A percentile compares a stretch with the other conserved stretches of the same genome.
Conservation (phyloP, 1,284 basidiomycete genomes). For the Ustilago curta region DNA sequence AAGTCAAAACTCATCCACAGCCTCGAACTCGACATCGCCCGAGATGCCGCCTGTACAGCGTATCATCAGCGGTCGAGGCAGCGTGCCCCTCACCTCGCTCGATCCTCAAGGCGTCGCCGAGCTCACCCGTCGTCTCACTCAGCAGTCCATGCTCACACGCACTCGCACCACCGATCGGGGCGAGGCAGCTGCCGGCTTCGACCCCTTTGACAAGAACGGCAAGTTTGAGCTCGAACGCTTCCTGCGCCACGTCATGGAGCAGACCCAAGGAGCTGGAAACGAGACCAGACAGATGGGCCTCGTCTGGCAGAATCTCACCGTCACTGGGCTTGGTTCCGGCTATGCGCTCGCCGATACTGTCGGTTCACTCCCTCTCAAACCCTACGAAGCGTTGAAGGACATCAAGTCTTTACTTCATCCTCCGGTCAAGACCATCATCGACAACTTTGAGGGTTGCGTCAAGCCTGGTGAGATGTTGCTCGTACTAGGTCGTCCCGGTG, state of each 20-base stretch:
- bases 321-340: conserved; percentile 58
- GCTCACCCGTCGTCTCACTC: conserved; percentile 47
- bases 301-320: conserved; percentile 54
- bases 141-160: conserved; percentile 27
- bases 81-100: conserved; percentile 33
- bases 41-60: conserved; percentile 19
- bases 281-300: conserved; percentile 55
- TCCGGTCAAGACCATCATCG: conserved; percentile 57
- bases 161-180: conserved; percentile 27
- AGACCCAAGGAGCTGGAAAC: conserved; percentile 58
- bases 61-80: conserved; percentile 25
- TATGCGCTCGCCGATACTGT: conserved; percentile 47
- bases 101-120: conserved; percentile 50
- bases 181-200: conserved; percentile 20
- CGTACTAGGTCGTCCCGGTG: conserved; percentile 63
- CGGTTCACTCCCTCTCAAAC: conserved; percentile 47
- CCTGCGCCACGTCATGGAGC: conserved; percentile 59
- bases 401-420: conserved; percentile 40
- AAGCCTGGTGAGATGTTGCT: conserved; percentile 66
- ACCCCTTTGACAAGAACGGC: conserved; percentile 63
- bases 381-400: conserved; percentile 32
- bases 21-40: conserved; percentile 14
- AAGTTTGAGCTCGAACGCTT: conserved; percentile 69
- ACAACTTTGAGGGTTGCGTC: conserved; percentile 57
- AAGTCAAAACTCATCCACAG: not conserved